Evolutionary conservation across 371 early-diverging fungal genomes (phyloP).

Genomic region (Syncephalis plumigaleata): DNA sequence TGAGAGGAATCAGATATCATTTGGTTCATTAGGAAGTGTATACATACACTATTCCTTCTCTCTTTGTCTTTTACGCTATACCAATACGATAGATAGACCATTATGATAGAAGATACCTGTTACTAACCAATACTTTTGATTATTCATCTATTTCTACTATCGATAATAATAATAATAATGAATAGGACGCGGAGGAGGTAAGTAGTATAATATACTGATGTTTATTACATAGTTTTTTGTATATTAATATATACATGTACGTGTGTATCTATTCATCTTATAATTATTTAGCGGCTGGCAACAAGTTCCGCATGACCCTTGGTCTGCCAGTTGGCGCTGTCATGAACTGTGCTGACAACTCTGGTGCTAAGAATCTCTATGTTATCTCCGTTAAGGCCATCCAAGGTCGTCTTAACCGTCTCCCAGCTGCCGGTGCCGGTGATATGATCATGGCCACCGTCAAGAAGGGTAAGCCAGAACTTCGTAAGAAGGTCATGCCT

Average conservation of each 20-base stretch:
- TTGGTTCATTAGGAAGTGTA: too few species aligned
- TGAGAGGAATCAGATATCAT: too few species aligned
- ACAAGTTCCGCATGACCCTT: slow-evolving; percentile 97
- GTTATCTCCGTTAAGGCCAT: slow-evolving; percentile 97
- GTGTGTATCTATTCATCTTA: neutral
- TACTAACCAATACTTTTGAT: too few species aligned
- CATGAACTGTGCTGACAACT: slow-evolving; percentile 99
- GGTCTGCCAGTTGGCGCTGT: slow-evolving; percentile 99
- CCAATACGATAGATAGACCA: too few species aligned
- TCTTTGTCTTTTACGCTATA: too few species aligned
- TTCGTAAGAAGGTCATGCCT: slow-evolving; percentile 99
- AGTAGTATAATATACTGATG: neutral
- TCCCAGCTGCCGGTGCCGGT: slow-evolving; percentile 98
- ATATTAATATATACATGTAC: neutral
- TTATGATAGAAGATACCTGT: too few species aligned
- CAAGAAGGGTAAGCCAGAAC: slow-evolving; percentile 99
- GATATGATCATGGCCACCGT: slow-evolving; percentile 99
- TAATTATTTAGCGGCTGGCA: slow-evolving; percentile 44
- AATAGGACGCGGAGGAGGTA: slow-evolving; percentile 12
- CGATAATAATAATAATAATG: neutral
- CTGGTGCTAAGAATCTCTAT: slow-evolving; percentile 99
- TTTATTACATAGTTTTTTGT: neutral
- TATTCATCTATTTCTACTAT: neutral
- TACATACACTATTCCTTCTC: too few species aligned
- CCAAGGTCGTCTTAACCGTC: slow-evolving; percentile 95